Conservation (phyloP, 2,329 filamentous ascomycete genomes). For the Emmonsia crescens region DNA sequence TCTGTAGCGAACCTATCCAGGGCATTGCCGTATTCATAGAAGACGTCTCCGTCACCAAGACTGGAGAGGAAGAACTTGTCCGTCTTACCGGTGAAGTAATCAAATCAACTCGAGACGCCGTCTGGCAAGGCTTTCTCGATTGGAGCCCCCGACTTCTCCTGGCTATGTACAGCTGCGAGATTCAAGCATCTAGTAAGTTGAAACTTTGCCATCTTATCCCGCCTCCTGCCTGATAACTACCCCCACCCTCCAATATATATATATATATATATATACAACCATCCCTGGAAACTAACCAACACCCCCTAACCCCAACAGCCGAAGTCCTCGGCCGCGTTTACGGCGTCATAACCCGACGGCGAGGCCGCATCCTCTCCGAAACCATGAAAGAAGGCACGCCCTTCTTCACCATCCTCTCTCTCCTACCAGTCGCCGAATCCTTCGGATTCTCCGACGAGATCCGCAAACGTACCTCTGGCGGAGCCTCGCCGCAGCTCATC, state of each 20-base stretch:
- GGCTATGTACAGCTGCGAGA: conserved; percentile 96
- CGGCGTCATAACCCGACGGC: conserved; percentile 88
- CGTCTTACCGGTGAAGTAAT: conserved; percentile 89
- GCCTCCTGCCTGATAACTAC: too few species aligned
- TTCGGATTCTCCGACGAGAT: conserved; percentile 97
- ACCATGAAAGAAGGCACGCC: conserved; percentile 89
- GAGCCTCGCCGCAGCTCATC: conserved; percentile 82
- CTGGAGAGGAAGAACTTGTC: conserved; percentile 50
- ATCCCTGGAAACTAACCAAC: conserved; percentile 14
- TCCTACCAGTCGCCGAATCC: conserved; percentile 83
- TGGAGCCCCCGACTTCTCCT: conserved; percentile 93
- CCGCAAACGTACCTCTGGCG: conserved; percentile 81
- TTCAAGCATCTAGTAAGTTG: conserved; percentile 73
- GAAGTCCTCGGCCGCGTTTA: conserved; percentile 94
- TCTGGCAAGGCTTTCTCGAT: conserved; percentile 78
- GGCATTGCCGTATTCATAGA: conserved; percentile 87
- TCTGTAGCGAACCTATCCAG: conserved; percentile 88
- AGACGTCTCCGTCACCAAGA: conserved; percentile 53
- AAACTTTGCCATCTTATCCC: too few species aligned
- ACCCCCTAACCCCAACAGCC: conserved; percentile 37
- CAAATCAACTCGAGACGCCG: conserved; percentile 73
- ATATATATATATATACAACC: not conserved
- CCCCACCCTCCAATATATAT: not conserved
- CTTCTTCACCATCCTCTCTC: conserved; percentile 85
- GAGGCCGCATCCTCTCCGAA: conserved; percentile 81